Percentiles rank a stretch among this genome's conserved stretches.
Conservation (phyloP, 2,329 filamentous ascomycete genomes). For the Epicoccum nigrum region DNA sequence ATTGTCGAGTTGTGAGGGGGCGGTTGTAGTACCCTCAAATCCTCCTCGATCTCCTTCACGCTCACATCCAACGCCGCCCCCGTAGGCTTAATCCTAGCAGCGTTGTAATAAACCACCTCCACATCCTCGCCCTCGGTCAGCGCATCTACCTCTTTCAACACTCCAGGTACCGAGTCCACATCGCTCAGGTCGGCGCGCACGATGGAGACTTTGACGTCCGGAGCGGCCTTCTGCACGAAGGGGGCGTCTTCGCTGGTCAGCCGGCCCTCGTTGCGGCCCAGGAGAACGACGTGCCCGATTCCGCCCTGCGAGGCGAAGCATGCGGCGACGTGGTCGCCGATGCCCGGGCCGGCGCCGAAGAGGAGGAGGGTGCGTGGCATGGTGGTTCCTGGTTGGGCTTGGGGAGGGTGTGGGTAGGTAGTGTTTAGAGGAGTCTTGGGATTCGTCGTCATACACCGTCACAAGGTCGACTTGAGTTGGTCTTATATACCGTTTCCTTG, state of each 20-base stretch:
- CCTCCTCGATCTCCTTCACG: slow-evolving; percentile 55
- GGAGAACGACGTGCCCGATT: slow-evolving; percentile 57
- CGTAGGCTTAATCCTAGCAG: slow-evolving; percentile 55
- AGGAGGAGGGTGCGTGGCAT: slow-evolving; percentile 44
- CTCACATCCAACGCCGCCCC: slow-evolving; percentile 49
- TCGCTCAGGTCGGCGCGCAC: slow-evolving; percentile 55
- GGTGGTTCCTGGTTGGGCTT: neutral
- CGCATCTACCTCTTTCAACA: slow-evolving; percentile 51
- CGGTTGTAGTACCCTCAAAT: slow-evolving; percentile 53
- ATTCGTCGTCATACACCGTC: too few species aligned
- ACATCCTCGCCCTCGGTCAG: slow-evolving; percentile 43
- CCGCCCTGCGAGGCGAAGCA: slow-evolving; percentile 51
- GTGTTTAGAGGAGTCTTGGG: neutral
- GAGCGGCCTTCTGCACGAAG: slow-evolving; percentile 39
- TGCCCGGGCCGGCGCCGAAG: slow-evolving; percentile 58
- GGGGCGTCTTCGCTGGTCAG: slow-evolving; percentile 47
- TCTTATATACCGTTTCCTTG: too few species aligned
- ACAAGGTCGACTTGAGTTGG: too few species aligned
- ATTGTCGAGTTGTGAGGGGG: too few species aligned
- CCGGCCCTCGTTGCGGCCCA: slow-evolving; percentile 53
- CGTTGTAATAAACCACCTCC: slow-evolving; percentile 60
- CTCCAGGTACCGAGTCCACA: slow-evolving; percentile 43
- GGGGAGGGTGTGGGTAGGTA: neutral
- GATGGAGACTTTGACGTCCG: slow-evolving; percentile 49
- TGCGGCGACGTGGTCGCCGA: slow-evolving; percentile 51